Evolutionary conservation across 257 asterid species (phyloP).

Genomic region (Handroanthus guayacan): DNA sequence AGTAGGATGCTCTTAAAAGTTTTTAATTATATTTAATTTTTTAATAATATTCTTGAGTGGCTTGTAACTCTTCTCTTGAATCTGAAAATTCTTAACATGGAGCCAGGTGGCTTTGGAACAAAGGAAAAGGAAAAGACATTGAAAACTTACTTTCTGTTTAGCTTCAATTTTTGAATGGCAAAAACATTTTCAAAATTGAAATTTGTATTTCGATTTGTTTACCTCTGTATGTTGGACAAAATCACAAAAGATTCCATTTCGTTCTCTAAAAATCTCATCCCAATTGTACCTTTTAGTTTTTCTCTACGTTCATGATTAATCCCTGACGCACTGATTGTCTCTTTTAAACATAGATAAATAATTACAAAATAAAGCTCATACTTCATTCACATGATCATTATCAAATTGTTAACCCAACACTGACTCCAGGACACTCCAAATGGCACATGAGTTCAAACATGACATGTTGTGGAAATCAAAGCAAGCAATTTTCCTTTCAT

Average conservation of each 20-base stretch:
- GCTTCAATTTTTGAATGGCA: constrained; percentile 5
- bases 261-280: background rate
- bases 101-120: constrained; percentile 1
- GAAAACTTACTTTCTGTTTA: background rate
- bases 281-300: background rate
- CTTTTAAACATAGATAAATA: background rate
- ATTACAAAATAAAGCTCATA: background rate
- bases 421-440: background rate
- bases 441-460: background rate
- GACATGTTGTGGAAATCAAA: background rate
- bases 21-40: background rate
- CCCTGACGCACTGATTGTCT: background rate
- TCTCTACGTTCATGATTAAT: background rate
- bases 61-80: constrained; percentile 29
- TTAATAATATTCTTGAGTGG: background rate
- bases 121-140: too few species aligned
- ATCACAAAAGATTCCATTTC: background rate
- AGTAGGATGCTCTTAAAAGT: constrained; percentile 33
- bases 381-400: background rate
- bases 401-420: background rate
- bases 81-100: constrained; percentile 19
- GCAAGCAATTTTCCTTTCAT: background rate
- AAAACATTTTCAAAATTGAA: background rate
- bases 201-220: background rate
- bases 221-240: background rate